Evolutionary conservation across 805 yeast species (phyloP).

Genomic region (Yarrowia deformans): DNA sequence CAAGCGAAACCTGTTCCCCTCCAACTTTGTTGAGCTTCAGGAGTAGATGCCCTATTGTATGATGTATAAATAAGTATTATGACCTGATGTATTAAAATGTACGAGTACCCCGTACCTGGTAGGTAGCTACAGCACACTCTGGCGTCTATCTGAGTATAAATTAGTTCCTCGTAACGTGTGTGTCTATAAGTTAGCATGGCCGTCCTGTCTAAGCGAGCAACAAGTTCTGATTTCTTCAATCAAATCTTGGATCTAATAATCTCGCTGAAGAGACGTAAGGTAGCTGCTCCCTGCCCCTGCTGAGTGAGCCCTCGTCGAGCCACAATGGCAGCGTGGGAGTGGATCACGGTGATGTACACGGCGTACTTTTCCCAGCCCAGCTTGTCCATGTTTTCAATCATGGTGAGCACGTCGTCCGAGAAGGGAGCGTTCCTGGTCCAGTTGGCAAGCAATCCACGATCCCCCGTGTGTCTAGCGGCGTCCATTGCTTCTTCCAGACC

Average conservation of each 20-base stretch:
- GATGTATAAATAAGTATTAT: conserved; percentile 33
- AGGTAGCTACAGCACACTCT: background rate
- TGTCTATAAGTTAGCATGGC: conserved; percentile 20
- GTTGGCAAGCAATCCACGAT: background rate
- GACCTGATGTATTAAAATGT: background rate
- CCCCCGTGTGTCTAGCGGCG: conserved; percentile 16
- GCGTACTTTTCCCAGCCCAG: conserved; percentile 82
- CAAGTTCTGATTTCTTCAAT: background rate
- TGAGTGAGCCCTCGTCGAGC: conserved; percentile 57
- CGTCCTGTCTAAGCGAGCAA: background rate
- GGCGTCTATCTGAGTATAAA: background rate
- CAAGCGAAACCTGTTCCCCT: conserved; percentile 85
- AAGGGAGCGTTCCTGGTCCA: conserved; percentile 45
- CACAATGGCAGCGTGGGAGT: conserved; percentile 87
- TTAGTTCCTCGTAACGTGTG: background rate
- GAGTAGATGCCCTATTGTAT: conserved; percentile 30
- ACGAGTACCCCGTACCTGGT: too few relatives aligned
- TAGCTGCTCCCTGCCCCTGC: conserved; percentile 46
- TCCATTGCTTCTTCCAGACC: conserved; percentile 20
- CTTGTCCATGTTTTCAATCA: conserved; percentile 63
- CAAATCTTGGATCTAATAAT: conserved; percentile 25
- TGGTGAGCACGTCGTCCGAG: conserved; percentile 52
- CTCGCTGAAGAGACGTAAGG: conserved; percentile 23
- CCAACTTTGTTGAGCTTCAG: conserved; percentile 70
- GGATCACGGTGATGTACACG: conserved; percentile 70